Conservation (phyloP, 805 yeast genomes). For the Candida caryicola region DNA sequence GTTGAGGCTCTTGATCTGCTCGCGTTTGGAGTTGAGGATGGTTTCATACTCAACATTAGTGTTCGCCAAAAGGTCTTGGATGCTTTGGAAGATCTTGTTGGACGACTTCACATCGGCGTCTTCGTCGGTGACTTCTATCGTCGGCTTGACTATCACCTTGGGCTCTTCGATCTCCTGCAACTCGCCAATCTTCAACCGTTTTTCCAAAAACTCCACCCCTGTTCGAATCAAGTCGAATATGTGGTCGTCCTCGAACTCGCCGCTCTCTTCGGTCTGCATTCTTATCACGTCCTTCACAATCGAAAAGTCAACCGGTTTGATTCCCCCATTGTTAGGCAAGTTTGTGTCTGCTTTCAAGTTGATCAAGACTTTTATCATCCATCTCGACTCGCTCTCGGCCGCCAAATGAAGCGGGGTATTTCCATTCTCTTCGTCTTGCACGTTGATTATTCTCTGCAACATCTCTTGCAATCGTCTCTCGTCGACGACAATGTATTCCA, state of each 20-base stretch:
- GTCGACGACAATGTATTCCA: conserved; percentile 30
- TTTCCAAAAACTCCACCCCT: conserved; percentile 31
- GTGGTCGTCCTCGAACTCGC: conserved; percentile 19
- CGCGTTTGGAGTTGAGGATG: conserved; percentile 33
- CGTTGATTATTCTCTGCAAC: conserved; percentile 26
- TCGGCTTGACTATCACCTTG: conserved; percentile 5
- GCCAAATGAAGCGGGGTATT: conserved; percentile 42
- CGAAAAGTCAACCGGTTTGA: conserved; percentile 85
- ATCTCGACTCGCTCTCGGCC: conserved; percentile 35
- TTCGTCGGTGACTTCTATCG: neutral
- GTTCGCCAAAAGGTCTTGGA: conserved; percentile 35
- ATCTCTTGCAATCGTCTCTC: conserved; percentile 20
- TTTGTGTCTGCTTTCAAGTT: conserved; percentile 49
- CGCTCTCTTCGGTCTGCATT: conserved; percentile 12
- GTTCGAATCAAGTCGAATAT: conserved; percentile 35
- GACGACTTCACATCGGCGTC: conserved; percentile 17
- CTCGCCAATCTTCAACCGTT: conserved; percentile 14
- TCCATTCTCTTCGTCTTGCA: conserved; percentile 35
- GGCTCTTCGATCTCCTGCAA: conserved; percentile 13
- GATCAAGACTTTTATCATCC: conserved; percentile 36
- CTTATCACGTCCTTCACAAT: conserved; percentile 44
- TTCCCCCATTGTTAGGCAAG: conserved; percentile 79
- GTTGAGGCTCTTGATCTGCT: conserved; percentile 35
- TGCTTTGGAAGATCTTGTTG: conserved; percentile 34
- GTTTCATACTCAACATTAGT: conserved; percentile 40